Conservation (phyloP, 2,329 filamentous ascomycete genomes). For the Fonsecaea multimorphosa region DNA sequence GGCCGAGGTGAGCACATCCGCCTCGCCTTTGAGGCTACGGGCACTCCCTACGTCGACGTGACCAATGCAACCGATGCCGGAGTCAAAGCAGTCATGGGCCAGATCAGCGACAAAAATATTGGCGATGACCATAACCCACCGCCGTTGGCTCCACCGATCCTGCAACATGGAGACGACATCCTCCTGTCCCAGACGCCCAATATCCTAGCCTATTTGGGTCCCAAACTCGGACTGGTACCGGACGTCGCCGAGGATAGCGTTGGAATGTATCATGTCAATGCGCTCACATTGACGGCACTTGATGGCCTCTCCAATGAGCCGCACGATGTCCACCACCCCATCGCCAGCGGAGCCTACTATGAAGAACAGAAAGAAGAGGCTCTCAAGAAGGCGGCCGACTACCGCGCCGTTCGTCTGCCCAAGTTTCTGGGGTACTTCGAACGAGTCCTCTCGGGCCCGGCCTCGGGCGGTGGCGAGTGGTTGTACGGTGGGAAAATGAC, state of each 20-base stretch:
- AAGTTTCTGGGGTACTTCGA: constrained; percentile 77
- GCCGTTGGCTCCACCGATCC: constrained; percentile 68
- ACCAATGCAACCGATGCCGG: constrained; percentile 59
- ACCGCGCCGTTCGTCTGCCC: constrained; percentile 67
- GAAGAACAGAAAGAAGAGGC: constrained; percentile 76
- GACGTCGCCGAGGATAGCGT: constrained; percentile 52
- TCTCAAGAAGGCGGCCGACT: constrained; percentile 63
- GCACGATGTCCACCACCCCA: constrained; percentile 78
- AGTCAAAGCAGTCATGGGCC: constrained; percentile 56
- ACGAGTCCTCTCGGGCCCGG: constrained; percentile 65
- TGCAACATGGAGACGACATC: constrained; percentile 60
- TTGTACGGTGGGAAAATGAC: constrained; percentile 69
- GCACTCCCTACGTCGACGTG: constrained; percentile 68
- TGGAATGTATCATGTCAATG: constrained; percentile 65
- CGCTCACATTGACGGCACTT: constrained; percentile 70
- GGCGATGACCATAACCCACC: constrained; percentile 67
- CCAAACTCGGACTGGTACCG: constrained; percentile 59
- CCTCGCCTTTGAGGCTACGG: constrained; percentile 72
- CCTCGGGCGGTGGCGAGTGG: constrained; percentile 65
- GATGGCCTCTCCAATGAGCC: constrained; percentile 73
- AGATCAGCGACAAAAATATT: constrained; percentile 50
- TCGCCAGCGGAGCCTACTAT: constrained; percentile 66
- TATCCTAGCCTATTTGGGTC: constrained; percentile 73
- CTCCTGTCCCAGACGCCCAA: constrained; percentile 72
- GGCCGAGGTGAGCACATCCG: constrained; percentile 78